Conservation (phyloP, 2,329 filamentous ascomycete species). For the Fusarium acutatum region DNA sequence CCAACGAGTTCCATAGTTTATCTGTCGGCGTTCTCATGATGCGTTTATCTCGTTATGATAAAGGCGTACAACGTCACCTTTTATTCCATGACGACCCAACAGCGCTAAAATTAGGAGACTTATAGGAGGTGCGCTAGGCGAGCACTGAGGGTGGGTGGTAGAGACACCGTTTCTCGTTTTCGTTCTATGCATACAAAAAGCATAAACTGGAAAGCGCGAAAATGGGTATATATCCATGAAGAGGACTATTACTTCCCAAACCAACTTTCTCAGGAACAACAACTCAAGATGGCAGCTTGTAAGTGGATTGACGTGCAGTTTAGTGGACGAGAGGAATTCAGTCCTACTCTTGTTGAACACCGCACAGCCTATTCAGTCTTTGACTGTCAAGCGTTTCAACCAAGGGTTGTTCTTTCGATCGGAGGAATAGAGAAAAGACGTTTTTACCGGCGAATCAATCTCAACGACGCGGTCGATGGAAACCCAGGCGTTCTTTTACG, state of each 20-base stretch:
- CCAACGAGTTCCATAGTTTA: neutral
- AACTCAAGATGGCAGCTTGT: neutral
- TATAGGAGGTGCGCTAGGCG: neutral
- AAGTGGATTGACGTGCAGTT: neutral
- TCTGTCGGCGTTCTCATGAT: neutral
- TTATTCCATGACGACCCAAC: neutral
- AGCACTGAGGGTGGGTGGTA: neutral
- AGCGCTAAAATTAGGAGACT: neutral
- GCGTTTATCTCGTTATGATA: neutral
- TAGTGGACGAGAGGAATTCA: neutral
- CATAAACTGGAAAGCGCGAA: neutral
- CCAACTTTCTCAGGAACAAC: neutral
- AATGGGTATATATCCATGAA: neutral
- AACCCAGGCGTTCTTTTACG: neutral
- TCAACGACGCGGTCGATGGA: neutral
- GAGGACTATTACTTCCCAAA: neutral
- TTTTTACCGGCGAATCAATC: neutral
- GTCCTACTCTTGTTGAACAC: neutral
- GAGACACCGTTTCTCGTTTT: neutral
- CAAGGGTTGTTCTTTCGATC: neutral
- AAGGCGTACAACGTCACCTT: neutral
- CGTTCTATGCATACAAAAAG: neutral
- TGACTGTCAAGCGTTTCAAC: neutral
- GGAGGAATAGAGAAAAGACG: neutral
- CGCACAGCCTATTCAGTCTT: neutral